Evolutionary conservation across 139 green algal genomes (phyloP), one percentile per base, ranked within the genome.

Genomic region (Astrephomene gubernaculifera): DNA sequence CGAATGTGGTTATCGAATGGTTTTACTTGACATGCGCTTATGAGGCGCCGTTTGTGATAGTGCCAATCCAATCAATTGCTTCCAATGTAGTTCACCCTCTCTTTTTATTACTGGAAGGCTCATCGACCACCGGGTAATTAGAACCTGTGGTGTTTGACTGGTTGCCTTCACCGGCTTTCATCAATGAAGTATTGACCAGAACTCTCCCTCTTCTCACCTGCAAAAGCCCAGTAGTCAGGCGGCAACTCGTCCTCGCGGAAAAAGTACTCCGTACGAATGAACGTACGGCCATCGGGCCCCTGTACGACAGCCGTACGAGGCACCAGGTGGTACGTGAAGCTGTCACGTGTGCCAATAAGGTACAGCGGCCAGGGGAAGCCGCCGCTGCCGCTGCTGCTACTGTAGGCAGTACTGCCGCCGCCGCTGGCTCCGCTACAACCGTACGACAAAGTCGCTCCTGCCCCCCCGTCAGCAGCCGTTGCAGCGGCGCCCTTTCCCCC

Each of bases 321-420:
- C 6, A 92, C 35, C 21, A 96, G 81, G 60, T 91, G 71, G 79
- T 93, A 82, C 5, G 84, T 92, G 78, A 96, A 96, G 81, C 80
- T 85, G 86, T 96, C 93, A 0, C 93, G 81, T 0, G 93, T 96
- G 68, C 63, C 85, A 21, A 96, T 94, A 3, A 96, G 63, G 87
- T 96, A 96, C 27, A 76, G 87, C 0, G 93, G 92, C 89, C 90
- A 94, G 0, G 93, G 93, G 49, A 94, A 89, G 24, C 38, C 7
- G 2, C 75, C 49, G 71, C 71, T 35, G 38, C 45, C 3, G 60
- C 38, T 35, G 65, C 22, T 19, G 79, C 71, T 33, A 31, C n/a
- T 80, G 71, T 1, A 4, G 45, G 2, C 21, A 10, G 19, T 52
- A 31, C 41, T 35, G 75, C n/a, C 33, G 43, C 1, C 27, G 67